Evolutionary conservation across 2,329 filamentous ascomycete species (phyloP).

Genomic region (Hysterium pulicare): DNA sequence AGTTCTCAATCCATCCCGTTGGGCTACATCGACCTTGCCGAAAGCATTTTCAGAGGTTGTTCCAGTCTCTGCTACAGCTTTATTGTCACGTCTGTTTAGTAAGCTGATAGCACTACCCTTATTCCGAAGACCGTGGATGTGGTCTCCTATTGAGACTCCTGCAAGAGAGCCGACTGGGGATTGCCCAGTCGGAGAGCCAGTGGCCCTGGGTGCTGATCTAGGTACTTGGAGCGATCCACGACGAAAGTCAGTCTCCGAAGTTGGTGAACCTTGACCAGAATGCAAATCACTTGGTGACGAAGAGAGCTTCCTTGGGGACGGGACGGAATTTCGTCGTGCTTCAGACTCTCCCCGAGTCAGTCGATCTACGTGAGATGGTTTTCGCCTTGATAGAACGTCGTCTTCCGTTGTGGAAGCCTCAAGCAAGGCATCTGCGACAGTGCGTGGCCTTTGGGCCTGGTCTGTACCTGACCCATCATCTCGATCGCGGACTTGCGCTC

Average conservation of each 20-base stretch:
- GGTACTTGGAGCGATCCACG: conserved; percentile 29
- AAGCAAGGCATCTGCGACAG: conserved; percentile 83
- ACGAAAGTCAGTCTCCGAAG: conserved; percentile 33
- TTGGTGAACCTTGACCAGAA: conserved; percentile 21
- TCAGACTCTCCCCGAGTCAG: conserved; percentile 22
- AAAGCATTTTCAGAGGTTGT: conserved; percentile 63
- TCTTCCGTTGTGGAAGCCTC: conserved; percentile 90
- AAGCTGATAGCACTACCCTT: conserved; percentile 59
- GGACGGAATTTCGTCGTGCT: conserved; percentile 17
- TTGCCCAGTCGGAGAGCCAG: conserved; percentile 18
- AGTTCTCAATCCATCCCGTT: conserved; percentile 27
- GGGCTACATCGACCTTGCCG: conserved; percentile 57
- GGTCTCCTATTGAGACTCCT: conserved; percentile 22
- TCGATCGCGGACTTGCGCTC: conserved; percentile 12
- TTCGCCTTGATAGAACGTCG: conserved; percentile 53
- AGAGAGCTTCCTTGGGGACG: conserved; percentile 18
- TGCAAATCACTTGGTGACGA: conserved; percentile 14
- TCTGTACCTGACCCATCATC: conserved; percentile 21
- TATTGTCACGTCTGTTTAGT: conserved; percentile 57
- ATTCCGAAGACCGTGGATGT: conserved; percentile 40
- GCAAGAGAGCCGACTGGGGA: conserved; percentile 30
- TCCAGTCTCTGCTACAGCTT: conserved; percentile 62
- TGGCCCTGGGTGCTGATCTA: conserved; percentile 4
- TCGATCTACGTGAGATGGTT: conserved; percentile 37
- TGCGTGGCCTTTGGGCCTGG: conserved; percentile 54